phyloP scores from a whole-genome alignment of 2,329 filamentous ascomycete genomes.

The Fusarium musae region DNA sequence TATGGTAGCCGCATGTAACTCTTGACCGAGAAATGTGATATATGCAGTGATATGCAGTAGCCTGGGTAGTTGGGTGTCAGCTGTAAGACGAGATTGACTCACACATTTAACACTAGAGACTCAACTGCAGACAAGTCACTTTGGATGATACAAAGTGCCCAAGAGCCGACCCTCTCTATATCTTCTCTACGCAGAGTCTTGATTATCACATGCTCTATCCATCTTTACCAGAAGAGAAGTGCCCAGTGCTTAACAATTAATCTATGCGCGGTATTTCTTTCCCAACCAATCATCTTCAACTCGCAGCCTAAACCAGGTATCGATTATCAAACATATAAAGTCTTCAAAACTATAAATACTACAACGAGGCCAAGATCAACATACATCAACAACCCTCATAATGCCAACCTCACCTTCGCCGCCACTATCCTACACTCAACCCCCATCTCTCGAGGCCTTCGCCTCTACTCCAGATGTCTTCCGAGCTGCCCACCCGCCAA shows the following conservation, averaged over 20 bases:
- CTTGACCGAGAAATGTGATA: neutral
- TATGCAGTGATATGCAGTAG: neutral
- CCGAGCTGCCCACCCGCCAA: slow-evolving; percentile 31
- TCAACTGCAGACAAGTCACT: neutral
- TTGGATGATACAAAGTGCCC: neutral
- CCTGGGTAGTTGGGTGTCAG: neutral
- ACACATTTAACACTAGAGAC: neutral
- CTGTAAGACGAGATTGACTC: neutral
- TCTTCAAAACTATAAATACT: neutral
- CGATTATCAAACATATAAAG: slow-evolving; percentile 10
- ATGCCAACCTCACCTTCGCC: slow-evolving; percentile 18
- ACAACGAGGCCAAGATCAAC: neutral
- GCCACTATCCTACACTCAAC: slow-evolving; percentile 27
- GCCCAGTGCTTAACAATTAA: neutral
- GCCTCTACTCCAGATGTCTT: slow-evolving; percentile 25
- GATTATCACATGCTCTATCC: neutral
- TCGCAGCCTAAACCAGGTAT: slow-evolving; percentile 32
- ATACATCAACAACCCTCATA: neutral
- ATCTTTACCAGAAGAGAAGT: too few species aligned
- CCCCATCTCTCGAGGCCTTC: slow-evolving; percentile 30
- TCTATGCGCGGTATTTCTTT: slow-evolving; percentile 8
- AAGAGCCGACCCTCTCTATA: too few species aligned
- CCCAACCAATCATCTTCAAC: slow-evolving; percentile 23
- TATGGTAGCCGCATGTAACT: neutral
- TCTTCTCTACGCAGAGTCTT: neutral